Conservation (phyloP, 148 eudicot genomes). For the Selenicereus undatus region DNA sequence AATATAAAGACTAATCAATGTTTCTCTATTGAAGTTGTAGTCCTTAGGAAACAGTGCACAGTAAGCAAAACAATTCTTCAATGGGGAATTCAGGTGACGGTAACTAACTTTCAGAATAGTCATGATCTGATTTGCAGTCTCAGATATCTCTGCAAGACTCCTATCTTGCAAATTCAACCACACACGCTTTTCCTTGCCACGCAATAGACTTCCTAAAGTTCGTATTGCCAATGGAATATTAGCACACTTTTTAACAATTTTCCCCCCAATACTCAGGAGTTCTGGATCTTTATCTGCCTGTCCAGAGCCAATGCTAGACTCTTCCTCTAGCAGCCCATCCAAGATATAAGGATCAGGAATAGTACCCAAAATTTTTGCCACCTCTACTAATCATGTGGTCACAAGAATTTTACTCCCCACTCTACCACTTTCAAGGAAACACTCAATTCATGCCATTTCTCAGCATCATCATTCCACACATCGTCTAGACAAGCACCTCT, state of each 20-base stretch:
- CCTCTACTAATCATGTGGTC: conserved; percentile 18
- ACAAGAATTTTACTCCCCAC: conserved; percentile 22
- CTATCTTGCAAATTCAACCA: conserved; percentile 8
- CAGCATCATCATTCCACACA: conserved; percentile 14
- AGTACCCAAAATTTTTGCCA: conserved; percentile 16
- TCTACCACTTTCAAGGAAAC: conserved; percentile 7
- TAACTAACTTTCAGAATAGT: conserved; percentile 28
- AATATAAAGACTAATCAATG: conserved; percentile 25
- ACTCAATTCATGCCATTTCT: conserved; percentile 11
- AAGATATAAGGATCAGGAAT: neutral
- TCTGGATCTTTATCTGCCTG: neutral
- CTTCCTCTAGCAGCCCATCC: conserved; percentile 14
- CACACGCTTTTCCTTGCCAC: neutral
- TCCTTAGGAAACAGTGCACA: conserved; percentile 36
- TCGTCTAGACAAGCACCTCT: conserved; percentile 17
- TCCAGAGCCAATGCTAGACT: conserved; percentile 24
- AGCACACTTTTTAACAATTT: conserved; percentile 26
- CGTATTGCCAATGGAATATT: conserved; percentile 23
- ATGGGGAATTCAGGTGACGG: conserved; percentile 1
- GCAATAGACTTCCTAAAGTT: conserved; percentile 22
- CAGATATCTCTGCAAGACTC: conserved; percentile 25
- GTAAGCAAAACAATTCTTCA: conserved; percentile 31
- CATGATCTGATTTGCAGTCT: conserved; percentile 8
- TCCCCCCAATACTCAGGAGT: conserved; percentile 14
- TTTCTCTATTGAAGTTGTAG: neutral